phyloP scores from a whole-genome alignment of 306 rosid species.

The Lathyrus tuberosus region DNA sequence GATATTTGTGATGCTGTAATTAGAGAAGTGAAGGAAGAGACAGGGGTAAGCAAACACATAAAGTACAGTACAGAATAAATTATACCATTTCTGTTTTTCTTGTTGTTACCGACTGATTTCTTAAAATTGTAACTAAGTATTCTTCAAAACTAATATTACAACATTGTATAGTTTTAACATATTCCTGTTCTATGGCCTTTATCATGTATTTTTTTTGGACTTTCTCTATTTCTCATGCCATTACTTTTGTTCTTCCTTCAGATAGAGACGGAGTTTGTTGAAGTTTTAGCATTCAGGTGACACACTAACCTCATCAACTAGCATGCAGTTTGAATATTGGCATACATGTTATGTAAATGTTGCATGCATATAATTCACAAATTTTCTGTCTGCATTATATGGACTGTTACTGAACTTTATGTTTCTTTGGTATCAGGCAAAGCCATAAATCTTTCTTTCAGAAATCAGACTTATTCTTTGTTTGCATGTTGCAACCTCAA shows the following conservation, averaged over 20 bases:
- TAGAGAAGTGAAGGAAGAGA: constrained; percentile 96
- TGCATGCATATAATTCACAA: no score
- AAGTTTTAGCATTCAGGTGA: constrained; percentile 77
- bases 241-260: constrained; percentile 42
- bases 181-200: no score
- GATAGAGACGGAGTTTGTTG: constrained; percentile 76
- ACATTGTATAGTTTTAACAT: background rate
- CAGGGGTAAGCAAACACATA: constrained; percentile 72
- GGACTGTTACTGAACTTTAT: constrained; percentile 7
- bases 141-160: background rate
- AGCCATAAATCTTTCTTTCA: constrained; percentile 71
- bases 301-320: no score
- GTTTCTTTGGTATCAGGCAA: constrained; percentile 62
- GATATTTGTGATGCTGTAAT: constrained; percentile 69
- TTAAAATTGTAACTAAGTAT: no score
- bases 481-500: constrained; percentile 73
- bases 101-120: background rate
- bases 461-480: constrained; percentile 74
- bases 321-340: no score
- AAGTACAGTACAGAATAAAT: background rate
- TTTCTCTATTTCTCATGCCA: constrained; percentile 16
- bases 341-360: no score
- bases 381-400: background rate
- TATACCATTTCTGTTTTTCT: no score
- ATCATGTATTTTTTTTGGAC: constrained; percentile 22